Evolutionary conservation across 2,329 filamentous ascomycete genomes (phyloP), one percentile per base, ranked within the genome.

Genomic region (Colletotrichum chrysophilum): DNA sequence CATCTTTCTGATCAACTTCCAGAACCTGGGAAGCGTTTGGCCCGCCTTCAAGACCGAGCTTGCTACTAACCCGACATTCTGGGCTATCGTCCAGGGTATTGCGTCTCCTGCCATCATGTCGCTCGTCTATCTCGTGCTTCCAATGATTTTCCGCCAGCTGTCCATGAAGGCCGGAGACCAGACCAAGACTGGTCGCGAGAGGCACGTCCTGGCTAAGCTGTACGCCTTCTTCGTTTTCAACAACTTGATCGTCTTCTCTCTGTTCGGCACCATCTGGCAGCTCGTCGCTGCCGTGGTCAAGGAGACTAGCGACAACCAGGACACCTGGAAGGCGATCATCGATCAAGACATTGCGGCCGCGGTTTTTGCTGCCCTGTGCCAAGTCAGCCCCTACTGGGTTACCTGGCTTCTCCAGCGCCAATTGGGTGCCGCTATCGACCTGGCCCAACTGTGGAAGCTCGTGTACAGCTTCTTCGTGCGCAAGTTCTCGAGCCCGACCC

Each of bases 191-290:
- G 95, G 95, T 30, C 92, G 97, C 70, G 97, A 99, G 83, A 91
- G 95, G 34, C 96, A 98, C 83, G 97, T 99, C 68, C 90, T 97
- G 75, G 93, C 92, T 77, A 97, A 98, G 84, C 90, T 99, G 4
- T 99, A 97, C 85, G 91, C 94, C 21, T 99, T 99, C 87, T 99
- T 99, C 85, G 91, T 98, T 68, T 96, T 99, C 89, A 99, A 99
- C 90, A 98, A 98, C 82, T 85, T 99, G 71, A 88, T 99, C 78
- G 93, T 98, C 74, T 98, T 98, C 85, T 98, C 96, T 13, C 88
- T 98, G 16, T 98, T 98, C 84, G 95, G 94, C 60, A 93, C 95
- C 2, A 86, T 96, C 18, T 98, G 95, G 92, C 87, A 88, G 2
- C 96, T 96, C 80, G 87, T 96, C 10, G 86, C 92, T 1, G 87